Conservation (phyloP, 805 yeast genomes). For the Priceomyces castillae region DNA sequence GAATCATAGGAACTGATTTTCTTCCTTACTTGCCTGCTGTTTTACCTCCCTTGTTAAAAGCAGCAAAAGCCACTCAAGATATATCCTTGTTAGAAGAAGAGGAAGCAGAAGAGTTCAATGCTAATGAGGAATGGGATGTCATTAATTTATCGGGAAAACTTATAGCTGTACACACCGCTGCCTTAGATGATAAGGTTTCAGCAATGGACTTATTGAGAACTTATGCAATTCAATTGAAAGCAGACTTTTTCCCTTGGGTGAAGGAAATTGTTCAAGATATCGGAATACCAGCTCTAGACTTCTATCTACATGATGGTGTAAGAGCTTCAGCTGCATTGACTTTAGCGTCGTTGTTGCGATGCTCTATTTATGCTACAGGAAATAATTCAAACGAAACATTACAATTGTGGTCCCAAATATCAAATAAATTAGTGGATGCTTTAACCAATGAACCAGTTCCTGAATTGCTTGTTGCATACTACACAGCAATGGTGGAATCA, state of each 20-base stretch:
- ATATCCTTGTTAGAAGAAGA: conserved; percentile 86
- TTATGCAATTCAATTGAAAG: conserved; percentile 82
- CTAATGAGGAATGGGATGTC: conserved; percentile 93
- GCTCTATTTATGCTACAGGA: conserved; percentile 56
- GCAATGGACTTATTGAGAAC: conserved; percentile 86
- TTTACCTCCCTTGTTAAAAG: conserved; percentile 80
- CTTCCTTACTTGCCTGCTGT: conserved; percentile 80
- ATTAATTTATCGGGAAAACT: conserved; percentile 88
- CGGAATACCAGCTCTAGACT: conserved; percentile 84
- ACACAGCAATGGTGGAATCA: conserved; percentile 65
- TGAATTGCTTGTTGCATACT: conserved; percentile 77
- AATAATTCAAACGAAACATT: conserved; percentile 59
- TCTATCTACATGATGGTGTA: conserved; percentile 91
- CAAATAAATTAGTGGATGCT: conserved; percentile 64
- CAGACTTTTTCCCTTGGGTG: conserved; percentile 79
- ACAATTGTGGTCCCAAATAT: conserved; percentile 68
- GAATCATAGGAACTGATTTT: conserved; percentile 80
- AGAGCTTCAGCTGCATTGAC: conserved; percentile 86
- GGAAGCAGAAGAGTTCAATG: conserved; percentile 75
- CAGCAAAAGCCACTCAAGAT: conserved; percentile 89
- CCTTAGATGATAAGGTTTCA: conserved; percentile 88
- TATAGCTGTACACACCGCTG: conserved; percentile 90
- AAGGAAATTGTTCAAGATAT: conserved; percentile 73
- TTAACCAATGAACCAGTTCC: conserved; percentile 77
- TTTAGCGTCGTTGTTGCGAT: conserved; percentile 70